Conservation (phyloP, 495 filamentous ascomycete species). For the Annulohypoxylon stygium region DNA sequence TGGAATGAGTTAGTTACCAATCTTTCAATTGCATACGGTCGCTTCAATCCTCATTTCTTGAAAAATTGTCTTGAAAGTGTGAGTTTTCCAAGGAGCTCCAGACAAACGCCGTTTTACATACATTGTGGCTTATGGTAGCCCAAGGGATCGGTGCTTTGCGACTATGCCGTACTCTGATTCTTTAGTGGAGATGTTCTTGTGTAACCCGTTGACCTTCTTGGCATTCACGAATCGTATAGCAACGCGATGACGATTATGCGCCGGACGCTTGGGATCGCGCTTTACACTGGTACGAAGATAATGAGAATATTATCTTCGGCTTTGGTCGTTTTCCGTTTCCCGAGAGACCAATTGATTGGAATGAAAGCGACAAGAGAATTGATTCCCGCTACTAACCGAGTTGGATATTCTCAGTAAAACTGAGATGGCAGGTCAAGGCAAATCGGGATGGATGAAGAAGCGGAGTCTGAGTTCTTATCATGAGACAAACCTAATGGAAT, state of each 20-base stretch:
- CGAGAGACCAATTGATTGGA: not conserved
- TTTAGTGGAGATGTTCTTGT: not conserved
- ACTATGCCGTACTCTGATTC: not conserved
- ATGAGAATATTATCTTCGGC: not conserved
- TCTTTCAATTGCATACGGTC: not conserved
- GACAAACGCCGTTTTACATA: not conserved
- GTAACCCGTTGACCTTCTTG: not conserved
- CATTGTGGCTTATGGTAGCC: not conserved
- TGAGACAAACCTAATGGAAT: not conserved
- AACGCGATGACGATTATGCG: constrained; percentile 56
- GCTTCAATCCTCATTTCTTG: not conserved
- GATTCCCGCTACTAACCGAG: not conserved
- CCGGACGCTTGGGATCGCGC: constrained; percentile 69
- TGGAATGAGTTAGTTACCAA: not conserved
- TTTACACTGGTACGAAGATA: constrained; percentile 55
- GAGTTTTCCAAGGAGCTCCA: not conserved
- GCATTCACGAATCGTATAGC: not conserved
- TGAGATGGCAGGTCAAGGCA: not conserved
- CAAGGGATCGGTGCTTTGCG: not conserved
- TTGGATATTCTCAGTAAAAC: not conserved
- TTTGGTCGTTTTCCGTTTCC: not conserved
- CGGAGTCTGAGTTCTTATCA: constrained; percentile 21
- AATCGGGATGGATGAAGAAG: not conserved
- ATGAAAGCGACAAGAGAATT: not conserved
- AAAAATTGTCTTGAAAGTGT: not conserved